These are phyloP conservation scores for Microascus cirrosus DNA, from an alignment of 2,329 filamentous ascomycete species.

Conservation along the genomic window DNA sequence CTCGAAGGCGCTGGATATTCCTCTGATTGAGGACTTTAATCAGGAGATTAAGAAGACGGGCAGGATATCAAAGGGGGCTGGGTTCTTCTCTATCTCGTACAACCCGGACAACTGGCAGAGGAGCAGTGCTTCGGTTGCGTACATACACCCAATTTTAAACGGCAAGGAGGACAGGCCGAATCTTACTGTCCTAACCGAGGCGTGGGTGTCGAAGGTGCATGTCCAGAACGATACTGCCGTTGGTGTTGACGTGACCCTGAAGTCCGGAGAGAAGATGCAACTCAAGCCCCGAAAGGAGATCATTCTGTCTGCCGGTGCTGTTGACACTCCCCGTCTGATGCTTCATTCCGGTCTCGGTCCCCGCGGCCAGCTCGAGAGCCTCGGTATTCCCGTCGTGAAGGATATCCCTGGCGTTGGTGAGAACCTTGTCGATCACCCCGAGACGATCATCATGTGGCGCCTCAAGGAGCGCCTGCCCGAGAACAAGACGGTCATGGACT, in stretches of 20 bases:
- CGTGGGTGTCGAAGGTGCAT: conserved; percentile 77
- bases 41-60: conserved; percentile 66
- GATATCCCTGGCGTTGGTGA: conserved; percentile 49
- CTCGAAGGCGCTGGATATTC: conserved; percentile 67
- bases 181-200: conserved; percentile 75
- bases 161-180: conserved; percentile 76
- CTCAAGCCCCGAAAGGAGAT: conserved; percentile 64
- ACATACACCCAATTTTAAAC: conserved; percentile 82
- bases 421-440: conserved; percentile 51
- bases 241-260: conserved; percentile 57
- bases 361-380: conserved; percentile 36
- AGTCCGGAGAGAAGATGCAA: conserved; percentile 38
- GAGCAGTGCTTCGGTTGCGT: conserved; percentile 80
- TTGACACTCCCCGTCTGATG: conserved; percentile 65
- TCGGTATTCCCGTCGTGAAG: conserved; percentile 43
- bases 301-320: conserved; percentile 67
- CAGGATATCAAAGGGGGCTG: conserved; percentile 62
- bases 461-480: conserved; percentile 61
- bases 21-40: conserved; percentile 79
- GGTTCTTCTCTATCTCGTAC: conserved; percentile 86
- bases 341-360: conserved; percentile 47
- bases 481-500: conserved; percentile 85
- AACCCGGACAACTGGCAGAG: conserved; percentile 80
- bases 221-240: conserved; percentile 58
- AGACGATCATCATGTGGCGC: conserved; percentile 59